Conservation (phyloP, 2,329 filamentous ascomycete species). For the Monosporascus cannonballus region DNA sequence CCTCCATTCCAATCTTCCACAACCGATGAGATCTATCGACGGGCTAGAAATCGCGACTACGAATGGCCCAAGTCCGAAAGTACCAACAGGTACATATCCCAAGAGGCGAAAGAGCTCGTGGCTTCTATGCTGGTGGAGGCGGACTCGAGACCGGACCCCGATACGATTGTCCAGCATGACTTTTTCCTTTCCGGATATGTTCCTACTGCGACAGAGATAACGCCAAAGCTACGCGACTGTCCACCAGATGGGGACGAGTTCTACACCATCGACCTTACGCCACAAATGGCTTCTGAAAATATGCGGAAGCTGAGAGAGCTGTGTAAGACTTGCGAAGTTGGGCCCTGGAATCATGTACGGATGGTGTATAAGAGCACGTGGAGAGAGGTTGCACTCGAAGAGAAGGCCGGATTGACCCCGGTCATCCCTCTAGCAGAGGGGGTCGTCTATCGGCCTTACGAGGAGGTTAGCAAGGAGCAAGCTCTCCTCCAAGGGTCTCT, state of each 20-base stretch:
- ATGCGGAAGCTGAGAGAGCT: constrained; percentile 48
- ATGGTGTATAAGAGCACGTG: constrained; percentile 51
- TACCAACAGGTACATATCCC: constrained; percentile 63
- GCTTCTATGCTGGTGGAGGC: constrained; percentile 70
- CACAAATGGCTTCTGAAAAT: constrained; percentile 40
- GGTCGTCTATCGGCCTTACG: constrained; percentile 59
- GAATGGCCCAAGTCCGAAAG: constrained; percentile 68
- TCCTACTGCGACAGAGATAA: constrained; percentile 56
- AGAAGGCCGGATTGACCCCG: constrained; percentile 59
- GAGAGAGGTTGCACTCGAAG: constrained; percentile 63
- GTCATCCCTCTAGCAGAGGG: constrained; percentile 55
- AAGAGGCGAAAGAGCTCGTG: constrained; percentile 72
- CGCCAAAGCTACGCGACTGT: constrained; percentile 48
- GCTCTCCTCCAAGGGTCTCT: constrained; percentile 27
- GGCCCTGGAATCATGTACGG: constrained; percentile 44
- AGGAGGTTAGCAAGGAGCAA: constrained; percentile 54
- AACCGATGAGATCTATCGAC: constrained; percentile 77
- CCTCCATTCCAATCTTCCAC: constrained; percentile 93
- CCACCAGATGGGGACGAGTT: constrained; percentile 54
- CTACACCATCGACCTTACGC: constrained; percentile 41
- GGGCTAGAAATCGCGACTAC: constrained; percentile 65
- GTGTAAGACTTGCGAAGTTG: constrained; percentile 53
- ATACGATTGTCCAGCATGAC: constrained; percentile 70
- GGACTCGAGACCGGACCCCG: constrained; percentile 67
- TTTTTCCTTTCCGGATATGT: constrained; percentile 77